These are phyloP conservation scores for Acacia confusa DNA, from an alignment of 306 rosid species.

Conservation along the genomic window DNA sequence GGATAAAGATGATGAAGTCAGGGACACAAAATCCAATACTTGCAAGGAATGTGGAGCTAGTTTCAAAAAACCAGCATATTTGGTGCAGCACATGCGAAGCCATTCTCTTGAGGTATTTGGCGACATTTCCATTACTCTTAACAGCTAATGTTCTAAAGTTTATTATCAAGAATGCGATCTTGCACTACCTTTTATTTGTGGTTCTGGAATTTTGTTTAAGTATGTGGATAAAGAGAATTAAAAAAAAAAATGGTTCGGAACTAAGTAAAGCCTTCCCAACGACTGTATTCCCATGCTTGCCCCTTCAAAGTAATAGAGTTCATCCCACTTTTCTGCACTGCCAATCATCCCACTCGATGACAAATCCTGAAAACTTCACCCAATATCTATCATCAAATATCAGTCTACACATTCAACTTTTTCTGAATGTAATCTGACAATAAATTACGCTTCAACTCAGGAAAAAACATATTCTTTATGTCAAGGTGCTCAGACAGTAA, in stretches of 20 bases:
- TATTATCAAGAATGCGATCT: background rate
- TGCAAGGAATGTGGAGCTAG: conserved; percentile 71
- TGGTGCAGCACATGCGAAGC: conserved; percentile 80
- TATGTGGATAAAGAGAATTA: background rate
- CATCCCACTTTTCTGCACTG: background rate
- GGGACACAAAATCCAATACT: conserved; percentile 39
- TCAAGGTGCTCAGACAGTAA: no score
- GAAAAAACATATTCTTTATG: no score
- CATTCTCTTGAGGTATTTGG: conserved; percentile 78
- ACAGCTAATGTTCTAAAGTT: background rate
- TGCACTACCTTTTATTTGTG: background rate
- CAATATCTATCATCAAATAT: background rate
- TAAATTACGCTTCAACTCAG: background rate
- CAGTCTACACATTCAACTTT: background rate
- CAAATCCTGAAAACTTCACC: background rate
- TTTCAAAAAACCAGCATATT: conserved; percentile 74
- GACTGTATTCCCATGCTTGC: background rate
- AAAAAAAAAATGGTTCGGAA: background rate
- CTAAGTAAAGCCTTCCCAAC: background rate
- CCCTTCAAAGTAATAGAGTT: no score
- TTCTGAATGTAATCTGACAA: background rate
- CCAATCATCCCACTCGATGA: no score
- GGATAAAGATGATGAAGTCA: conserved; percentile 30
- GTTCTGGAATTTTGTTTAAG: background rate
- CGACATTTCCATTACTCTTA: background rate